Conservation (phyloP, 345 rosid species). For the Zanthoxylum bungeanum region DNA sequence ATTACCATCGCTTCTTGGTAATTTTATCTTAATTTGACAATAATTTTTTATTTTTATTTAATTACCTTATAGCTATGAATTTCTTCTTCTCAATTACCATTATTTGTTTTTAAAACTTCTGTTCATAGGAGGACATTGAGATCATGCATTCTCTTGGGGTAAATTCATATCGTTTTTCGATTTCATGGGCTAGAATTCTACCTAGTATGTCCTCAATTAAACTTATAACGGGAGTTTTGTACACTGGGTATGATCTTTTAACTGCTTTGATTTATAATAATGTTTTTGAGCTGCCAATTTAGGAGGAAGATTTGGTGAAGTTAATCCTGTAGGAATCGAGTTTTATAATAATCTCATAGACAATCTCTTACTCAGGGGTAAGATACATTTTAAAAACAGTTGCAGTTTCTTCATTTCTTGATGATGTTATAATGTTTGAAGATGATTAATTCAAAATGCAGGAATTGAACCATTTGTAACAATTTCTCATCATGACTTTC, state of each 20-base stretch:
- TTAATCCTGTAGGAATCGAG: conserved; percentile 33
- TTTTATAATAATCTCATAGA: conserved; percentile 37
- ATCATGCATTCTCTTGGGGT: conserved; percentile 35
- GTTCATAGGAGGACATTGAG: conserved; percentile 33
- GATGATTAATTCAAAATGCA: conserved; percentile 13
- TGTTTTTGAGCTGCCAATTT: conserved; percentile 8
- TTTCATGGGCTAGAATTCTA: conserved; percentile 44
- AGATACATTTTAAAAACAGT: not conserved
- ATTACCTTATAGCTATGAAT: not conserved
- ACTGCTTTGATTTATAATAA: not conserved
- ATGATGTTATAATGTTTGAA: not conserved
- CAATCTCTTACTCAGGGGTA: conserved; percentile 36
- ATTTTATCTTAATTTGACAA: not conserved
- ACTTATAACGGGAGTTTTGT: no score
- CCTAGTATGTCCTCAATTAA: conserved; percentile 27
- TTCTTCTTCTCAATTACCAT: not conserved
- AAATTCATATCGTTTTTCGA: conserved; percentile 40
- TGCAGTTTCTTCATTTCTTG: not conserved
- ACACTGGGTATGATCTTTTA: no score
- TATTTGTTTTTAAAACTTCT: not conserved
- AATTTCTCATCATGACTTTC: conserved; percentile 34
- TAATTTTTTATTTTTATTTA: not conserved
- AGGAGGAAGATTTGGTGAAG: conserved; percentile 42
- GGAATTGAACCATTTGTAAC: conserved; percentile 51
- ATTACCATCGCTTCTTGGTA: conserved; percentile 31